phyloP scores from a whole-genome alignment of 2,329 filamentous ascomycete species.

The Cladophialophora carrionii region DNA sequence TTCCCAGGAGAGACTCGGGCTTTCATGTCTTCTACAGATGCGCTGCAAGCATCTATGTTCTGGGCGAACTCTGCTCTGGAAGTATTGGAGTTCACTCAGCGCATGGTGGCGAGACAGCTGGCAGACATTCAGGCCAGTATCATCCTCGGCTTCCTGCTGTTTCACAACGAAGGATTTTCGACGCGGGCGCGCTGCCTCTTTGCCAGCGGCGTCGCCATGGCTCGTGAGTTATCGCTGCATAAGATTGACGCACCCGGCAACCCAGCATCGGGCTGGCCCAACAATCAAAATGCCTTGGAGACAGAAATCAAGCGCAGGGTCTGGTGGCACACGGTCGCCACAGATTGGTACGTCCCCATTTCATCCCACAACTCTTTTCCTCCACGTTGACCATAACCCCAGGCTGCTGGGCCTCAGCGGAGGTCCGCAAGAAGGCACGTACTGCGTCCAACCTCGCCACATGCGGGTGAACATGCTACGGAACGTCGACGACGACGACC shows the following conservation, averaged over 20 bases:
- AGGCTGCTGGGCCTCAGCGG: slow-evolving; percentile 49
- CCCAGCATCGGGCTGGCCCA: slow-evolving; percentile 31
- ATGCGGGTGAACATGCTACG: slow-evolving; percentile 48
- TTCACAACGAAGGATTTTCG: slow-evolving; percentile 34
- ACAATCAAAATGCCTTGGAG: slow-evolving; percentile 37
- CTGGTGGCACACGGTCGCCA: slow-evolving; percentile 51
- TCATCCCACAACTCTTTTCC: not conserved
- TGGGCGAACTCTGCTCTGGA: slow-evolving; percentile 32
- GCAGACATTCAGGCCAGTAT: slow-evolving; percentile 33
- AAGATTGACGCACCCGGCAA: slow-evolving; percentile 41
- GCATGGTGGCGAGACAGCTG: slow-evolving; percentile 18
- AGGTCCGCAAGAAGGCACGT: slow-evolving; percentile 51
- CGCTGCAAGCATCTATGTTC: slow-evolving; percentile 17
- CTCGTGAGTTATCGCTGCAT: slow-evolving; percentile 46
- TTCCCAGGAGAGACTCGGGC: slow-evolving; percentile 5
- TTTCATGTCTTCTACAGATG: slow-evolving; percentile 9
- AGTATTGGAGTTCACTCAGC: slow-evolving; percentile 29
- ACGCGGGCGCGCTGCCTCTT: slow-evolving; percentile 28
- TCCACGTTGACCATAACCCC: not conserved
- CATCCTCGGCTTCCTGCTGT: slow-evolving; percentile 33
- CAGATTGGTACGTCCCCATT: slow-evolving; percentile 47
- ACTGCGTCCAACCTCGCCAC: slow-evolving; percentile 48
- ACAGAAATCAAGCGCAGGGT: slow-evolving; percentile 48
- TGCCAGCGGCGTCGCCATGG: slow-evolving; percentile 28
- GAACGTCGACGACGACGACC: slow-evolving; percentile 49